phyloP scores from a whole-genome alignment of 257 asterid species.

The Coffea eugenioides region DNA sequence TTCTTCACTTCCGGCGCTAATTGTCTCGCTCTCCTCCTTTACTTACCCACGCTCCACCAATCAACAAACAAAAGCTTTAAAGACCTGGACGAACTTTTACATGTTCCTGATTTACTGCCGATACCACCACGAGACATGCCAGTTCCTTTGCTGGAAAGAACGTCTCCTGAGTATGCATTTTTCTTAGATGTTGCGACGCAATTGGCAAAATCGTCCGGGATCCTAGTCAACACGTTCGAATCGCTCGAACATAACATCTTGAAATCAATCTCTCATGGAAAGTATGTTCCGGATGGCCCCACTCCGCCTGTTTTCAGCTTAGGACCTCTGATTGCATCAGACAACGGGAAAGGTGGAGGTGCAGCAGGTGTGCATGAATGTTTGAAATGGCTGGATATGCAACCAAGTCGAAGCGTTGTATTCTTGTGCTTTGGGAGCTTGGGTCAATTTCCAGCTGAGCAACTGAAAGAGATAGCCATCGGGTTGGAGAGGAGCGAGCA shows the following conservation, averaged over 20 bases:
- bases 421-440: conserved; percentile 60
- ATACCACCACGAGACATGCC: conserved; percentile 44
- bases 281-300: conserved; percentile 33
- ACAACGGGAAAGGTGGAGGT: neutral
- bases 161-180: conserved; percentile 17
- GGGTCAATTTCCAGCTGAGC: conserved; percentile 38
- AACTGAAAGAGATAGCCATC: conserved; percentile 41
- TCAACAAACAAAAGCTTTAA: conserved; percentile 30
- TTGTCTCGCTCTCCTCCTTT: conserved; percentile 22
- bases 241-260: conserved; percentile 33
- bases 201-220: conserved; percentile 30
- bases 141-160: conserved; percentile 33
- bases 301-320: conserved; percentile 59
- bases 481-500: conserved; percentile 49
- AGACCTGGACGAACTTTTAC: conserved; percentile 35
- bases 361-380: conserved; percentile 31
- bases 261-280: conserved; percentile 35
- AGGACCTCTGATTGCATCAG: conserved; percentile 49
- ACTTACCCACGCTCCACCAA: conserved; percentile 34
- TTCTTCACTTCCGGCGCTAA: conserved; percentile 52
- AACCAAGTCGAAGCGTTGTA: conserved; percentile 54
- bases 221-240: conserved; percentile 50
- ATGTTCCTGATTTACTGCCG: conserved; percentile 45
- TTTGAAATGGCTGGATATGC: conserved; percentile 55
- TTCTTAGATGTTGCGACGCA: conserved; percentile 20